Conservation (phyloP, 1,284 basidiomycete genomes). For the Trametes polyzona region DNA sequence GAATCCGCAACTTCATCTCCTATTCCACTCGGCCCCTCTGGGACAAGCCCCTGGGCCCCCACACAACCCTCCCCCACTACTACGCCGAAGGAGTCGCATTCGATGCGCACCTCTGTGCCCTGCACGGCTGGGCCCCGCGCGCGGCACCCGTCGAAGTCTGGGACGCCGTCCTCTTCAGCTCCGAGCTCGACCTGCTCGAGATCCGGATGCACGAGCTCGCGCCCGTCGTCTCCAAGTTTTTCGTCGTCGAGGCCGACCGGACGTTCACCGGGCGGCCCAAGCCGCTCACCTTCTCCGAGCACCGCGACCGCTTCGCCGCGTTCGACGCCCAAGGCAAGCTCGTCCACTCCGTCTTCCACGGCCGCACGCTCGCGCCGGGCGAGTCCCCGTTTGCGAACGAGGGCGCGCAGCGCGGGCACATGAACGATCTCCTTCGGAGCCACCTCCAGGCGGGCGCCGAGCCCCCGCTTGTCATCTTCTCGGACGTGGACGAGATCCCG, state of each 20-base stretch:
- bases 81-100: slow-evolving; percentile 56
- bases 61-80: slow-evolving; percentile 54
- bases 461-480: slow-evolving; percentile 61
- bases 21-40: slow-evolving; percentile 69
- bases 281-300: slow-evolving; percentile 52
- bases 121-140: slow-evolving; percentile 59
- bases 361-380: slow-evolving; percentile 24
- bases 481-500: slow-evolving; percentile 75
- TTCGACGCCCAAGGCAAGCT: slow-evolving; percentile 63
- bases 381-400: slow-evolving; percentile 47
- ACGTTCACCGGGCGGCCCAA: slow-evolving; percentile 68
- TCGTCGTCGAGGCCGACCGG: slow-evolving; percentile 67
- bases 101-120: slow-evolving; percentile 48
- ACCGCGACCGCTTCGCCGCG: slow-evolving; percentile 51
- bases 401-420: slow-evolving; percentile 39
- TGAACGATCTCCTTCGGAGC: slow-evolving; percentile 48
- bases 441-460: slow-evolving; percentile 38
- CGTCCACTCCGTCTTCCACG: slow-evolving; percentile 46
- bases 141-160: slow-evolving; percentile 32
- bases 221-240: slow-evolving; percentile 62
- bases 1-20: slow-evolving; percentile 52
- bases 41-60: slow-evolving; percentile 58
- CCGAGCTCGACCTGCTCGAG: slow-evolving; percentile 72
- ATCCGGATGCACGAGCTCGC: slow-evolving; percentile 70
- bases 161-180: slow-evolving; percentile 66